A percentile compares a stretch with the other conserved stretches of the same genome.
These are phyloP conservation scores for Tilletia walkeri DNA, from an alignment of 1,284 basidiomycete genomes.

Conservation along the genomic window DNA sequence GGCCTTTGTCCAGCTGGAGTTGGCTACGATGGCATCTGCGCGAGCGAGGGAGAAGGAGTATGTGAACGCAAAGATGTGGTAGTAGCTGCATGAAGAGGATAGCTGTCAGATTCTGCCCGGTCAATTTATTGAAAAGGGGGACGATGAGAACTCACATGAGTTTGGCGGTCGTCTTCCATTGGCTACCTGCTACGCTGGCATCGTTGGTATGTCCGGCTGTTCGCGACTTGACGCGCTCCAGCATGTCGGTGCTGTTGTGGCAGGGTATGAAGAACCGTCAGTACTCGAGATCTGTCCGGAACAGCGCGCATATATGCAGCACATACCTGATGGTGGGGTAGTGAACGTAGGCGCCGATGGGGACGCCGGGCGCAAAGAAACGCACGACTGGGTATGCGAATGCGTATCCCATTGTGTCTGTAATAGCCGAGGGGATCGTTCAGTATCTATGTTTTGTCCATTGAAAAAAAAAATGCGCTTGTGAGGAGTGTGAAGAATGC, in stretches of 20 bases:
- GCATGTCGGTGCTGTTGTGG: constrained; percentile 73
- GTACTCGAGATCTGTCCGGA: background rate
- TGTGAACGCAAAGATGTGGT: constrained; percentile 77
- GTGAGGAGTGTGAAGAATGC: no score
- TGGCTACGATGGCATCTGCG: constrained; percentile 77
- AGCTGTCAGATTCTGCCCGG: background rate
- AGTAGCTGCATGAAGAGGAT: constrained; percentile 66
- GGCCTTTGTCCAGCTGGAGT: constrained; percentile 88
- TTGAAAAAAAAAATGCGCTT: background rate
- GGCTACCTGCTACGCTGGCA: constrained; percentile 62
- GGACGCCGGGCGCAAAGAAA: constrained; percentile 64
- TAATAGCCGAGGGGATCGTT: background rate
- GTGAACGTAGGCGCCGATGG: constrained; percentile 87
- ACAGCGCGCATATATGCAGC: background rate
- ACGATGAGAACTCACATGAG: constrained; percentile 64
- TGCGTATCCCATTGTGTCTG: constrained; percentile 97
- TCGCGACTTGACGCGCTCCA: constrained; percentile 70
- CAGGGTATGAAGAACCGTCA: background rate
- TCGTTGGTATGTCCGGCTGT: constrained; percentile 68
- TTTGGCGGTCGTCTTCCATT: constrained; percentile 67
- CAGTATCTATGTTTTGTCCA: background rate
- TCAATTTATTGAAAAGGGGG: no score
- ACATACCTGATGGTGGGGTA: constrained; percentile 76
- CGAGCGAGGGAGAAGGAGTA: constrained; percentile 75
- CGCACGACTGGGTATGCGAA: constrained; percentile 81